Evolutionary conservation across 495 filamentous ascomycete species (phyloP).

Genomic region (Penicillium robsamsonii): DNA sequence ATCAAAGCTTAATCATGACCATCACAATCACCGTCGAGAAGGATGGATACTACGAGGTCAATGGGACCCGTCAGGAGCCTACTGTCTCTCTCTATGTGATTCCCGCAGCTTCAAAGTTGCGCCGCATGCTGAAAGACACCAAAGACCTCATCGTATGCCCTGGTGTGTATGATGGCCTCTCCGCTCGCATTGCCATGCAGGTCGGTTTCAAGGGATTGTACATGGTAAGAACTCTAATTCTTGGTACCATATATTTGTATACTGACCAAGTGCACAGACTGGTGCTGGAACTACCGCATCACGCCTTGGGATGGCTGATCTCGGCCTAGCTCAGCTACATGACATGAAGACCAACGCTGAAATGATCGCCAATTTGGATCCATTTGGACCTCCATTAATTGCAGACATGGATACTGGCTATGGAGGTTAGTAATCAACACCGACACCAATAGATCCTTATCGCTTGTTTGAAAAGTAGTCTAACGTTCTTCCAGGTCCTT

Average conservation of each 20-base stretch:
- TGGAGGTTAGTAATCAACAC: constrained; percentile 43
- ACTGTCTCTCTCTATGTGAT: constrained; percentile 33
- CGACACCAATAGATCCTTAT: background rate
- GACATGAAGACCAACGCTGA: constrained; percentile 66
- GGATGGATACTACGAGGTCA: constrained; percentile 40
- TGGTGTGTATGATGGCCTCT: constrained; percentile 68
- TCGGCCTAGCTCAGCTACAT: constrained; percentile 60
- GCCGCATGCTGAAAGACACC: constrained; percentile 41
- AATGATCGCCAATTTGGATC: constrained; percentile 64
- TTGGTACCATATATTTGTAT: background rate
- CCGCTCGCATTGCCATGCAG: constrained; percentile 60
- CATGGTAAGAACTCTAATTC: constrained; percentile 50
- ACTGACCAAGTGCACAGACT: constrained; percentile 44
- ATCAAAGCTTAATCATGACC: constrained; percentile 20
- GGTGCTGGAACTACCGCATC: constrained; percentile 67
- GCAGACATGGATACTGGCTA: constrained; percentile 71
- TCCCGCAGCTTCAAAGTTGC: constrained; percentile 47
- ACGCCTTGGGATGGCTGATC: constrained; percentile 61
- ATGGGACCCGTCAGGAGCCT: constrained; percentile 32
- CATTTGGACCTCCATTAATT: constrained; percentile 57
- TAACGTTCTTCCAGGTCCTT: constrained; percentile 39
- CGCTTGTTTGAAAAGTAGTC: background rate
- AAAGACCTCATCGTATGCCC: constrained; percentile 54
- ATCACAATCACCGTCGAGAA: constrained; percentile 41
- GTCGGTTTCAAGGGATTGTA: constrained; percentile 63